Conservation (phyloP, 495 filamentous ascomycete genomes). For the Neurospora sp. region DNA sequence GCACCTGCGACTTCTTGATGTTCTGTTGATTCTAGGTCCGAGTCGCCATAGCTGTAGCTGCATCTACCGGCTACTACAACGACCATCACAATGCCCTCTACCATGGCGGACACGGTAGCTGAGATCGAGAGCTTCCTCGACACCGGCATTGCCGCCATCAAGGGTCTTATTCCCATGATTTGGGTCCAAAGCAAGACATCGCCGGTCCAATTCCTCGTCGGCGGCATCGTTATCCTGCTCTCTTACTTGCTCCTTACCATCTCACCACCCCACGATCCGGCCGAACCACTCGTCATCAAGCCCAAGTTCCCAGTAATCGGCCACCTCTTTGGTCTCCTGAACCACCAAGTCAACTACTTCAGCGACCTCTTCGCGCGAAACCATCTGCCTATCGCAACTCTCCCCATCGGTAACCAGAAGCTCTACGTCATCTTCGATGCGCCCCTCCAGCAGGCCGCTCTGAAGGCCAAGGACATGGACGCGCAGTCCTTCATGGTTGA, state of each 20-base stretch:
- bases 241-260: not conserved
- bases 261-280: slow-evolving; percentile 8
- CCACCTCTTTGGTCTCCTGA: slow-evolving; percentile 6
- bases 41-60: not conserved
- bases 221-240: slow-evolving; percentile 1
- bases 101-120: slow-evolving; percentile 1
- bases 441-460: slow-evolving; percentile 22
- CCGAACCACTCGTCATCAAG: slow-evolving; percentile 11
- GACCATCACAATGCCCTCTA: not conserved
- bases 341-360: slow-evolving; percentile 3
- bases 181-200: slow-evolving; percentile 15
- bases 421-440: slow-evolving; percentile 16
- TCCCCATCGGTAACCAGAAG: slow-evolving; percentile 19
- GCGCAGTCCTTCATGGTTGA: slow-evolving; percentile 4
- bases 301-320: slow-evolving; percentile 13
- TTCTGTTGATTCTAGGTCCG: not conserved
- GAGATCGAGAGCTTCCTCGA: slow-evolving; percentile 5
- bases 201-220: slow-evolving; percentile 11
- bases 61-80: not conserved
- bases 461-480: slow-evolving; percentile 14
- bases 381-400: slow-evolving; percentile 27
- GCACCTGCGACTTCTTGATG: not conserved
- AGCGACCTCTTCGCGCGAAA: not conserved
- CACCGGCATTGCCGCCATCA: slow-evolving; percentile 8
- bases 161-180: slow-evolving; percentile 10